Base-by-base conservation (phyloP, 768 basidiomycete species). In the Termitomyces sp. region DNA sequence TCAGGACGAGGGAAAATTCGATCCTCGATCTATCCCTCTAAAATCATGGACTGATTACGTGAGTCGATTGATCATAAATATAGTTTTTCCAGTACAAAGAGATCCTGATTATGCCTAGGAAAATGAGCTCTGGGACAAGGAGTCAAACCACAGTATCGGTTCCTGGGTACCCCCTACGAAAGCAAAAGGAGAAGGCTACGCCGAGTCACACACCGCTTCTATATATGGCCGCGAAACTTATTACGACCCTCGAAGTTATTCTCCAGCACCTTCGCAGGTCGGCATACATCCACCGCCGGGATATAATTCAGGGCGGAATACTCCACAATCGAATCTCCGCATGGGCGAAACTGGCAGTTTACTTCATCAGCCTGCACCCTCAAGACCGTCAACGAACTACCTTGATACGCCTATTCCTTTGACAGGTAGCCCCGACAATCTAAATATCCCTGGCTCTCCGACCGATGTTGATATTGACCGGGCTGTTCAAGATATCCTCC, bases 11-110 rank as follows among this genome's bases (percentile, higher is more conserved):
- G 96, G 96, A 67, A 94, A 94, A 71, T 99, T 98, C 52, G 95
- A 99, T 73, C 91, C 94, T 4, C 80, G 87, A 10, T 80, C 85
- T 7, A 98, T 99, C 62, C 96, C 96, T 8, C 79, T 98, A 62
- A 98, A 98, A 74, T 92, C 89, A 0, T 98, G 97, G 96, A 91
- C 85, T 57, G 94, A 97, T 63, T 97, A 96, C 65, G 92, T 94
- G 70, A 63, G 85, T 51, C 19, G 46, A 26, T 38, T 38, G 31
- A 41, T 42, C 45, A 49, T 12, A 33, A 21, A 8, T 37, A 9
- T 26, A 14, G 5, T 14, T 41, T 40, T 5, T 12, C 40, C 40
- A 3, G 19, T 11, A 14, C 9, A 17, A 14, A 44, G 14, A 45
- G 15, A 38, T 56, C 17, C 35, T 23, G 40, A 53, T 46, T 30